phyloP scores from a whole-genome alignment of 106 monocot genomes.

The Dactylorhiza incarnata region DNA sequence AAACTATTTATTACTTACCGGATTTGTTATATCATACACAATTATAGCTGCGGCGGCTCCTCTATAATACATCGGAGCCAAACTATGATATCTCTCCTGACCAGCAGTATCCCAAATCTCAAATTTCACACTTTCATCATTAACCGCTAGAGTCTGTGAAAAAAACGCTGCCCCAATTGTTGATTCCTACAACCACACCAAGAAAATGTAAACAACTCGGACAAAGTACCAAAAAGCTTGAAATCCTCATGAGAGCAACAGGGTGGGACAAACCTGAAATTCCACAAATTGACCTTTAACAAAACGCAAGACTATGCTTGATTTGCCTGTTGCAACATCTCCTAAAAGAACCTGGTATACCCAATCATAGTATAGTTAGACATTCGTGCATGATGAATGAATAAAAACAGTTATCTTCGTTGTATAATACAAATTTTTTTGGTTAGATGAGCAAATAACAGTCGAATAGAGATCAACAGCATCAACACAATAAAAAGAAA shows the following conservation, averaged over 20 bases:
- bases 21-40: conserved; percentile 83
- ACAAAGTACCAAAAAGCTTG: background rate
- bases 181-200: conserved; percentile 48
- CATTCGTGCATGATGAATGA: background rate
- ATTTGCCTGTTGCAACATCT: conserved; percentile 86
- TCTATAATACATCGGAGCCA: conserved; percentile 96
- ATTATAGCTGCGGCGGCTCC: conserved; percentile 95
- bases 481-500: background rate
- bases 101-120: conserved; percentile 99
- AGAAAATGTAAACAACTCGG: background rate
- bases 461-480: background rate
- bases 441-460: background rate
- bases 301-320: conserved; percentile 85
- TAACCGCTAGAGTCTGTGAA: conserved; percentile 55
- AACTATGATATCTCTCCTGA: conserved; percentile 96
- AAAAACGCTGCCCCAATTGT: conserved; percentile 96
- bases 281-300: conserved; percentile 93
- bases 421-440: background rate
- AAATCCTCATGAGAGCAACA: background rate
- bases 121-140: conserved; percentile 79
- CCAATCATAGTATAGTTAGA: conserved; percentile 4
- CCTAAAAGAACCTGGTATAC: conserved; percentile 76
- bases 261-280: conserved; percentile 53
- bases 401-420: background rate
- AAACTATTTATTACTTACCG: conserved; percentile 34